phyloP scores from a whole-genome alignment of 2,329 filamentous ascomycete genomes.

The Nothophaeocryptopus gaeumannii region DNA sequence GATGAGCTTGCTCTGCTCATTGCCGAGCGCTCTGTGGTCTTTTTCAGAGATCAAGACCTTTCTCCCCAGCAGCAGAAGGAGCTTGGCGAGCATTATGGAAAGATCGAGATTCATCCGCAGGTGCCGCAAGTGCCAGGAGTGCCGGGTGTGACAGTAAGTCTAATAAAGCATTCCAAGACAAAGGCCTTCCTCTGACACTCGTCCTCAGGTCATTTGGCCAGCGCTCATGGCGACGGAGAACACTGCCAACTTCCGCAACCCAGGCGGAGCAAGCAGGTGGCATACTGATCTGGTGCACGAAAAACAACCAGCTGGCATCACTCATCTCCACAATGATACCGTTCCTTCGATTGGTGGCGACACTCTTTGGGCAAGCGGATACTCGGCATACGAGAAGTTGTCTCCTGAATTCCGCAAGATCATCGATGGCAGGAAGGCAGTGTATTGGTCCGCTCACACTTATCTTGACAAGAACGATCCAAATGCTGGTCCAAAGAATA shows the following conservation, averaged over 20 bases:
- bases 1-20: conserved; percentile 63
- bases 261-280: conserved; percentile 66
- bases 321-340: conserved; percentile 42
- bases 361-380: conserved; percentile 70
- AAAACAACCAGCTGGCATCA: conserved; percentile 61
- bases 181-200: background rate
- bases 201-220: conserved; percentile 60
- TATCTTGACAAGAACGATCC: conserved; percentile 65
- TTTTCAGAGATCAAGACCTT: conserved; percentile 62
- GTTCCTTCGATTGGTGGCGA: conserved; percentile 65
- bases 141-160: conserved; percentile 48
- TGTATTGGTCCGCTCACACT: conserved; percentile 64
- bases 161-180: too few relatives aligned
- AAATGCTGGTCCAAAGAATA: conserved; percentile 59
- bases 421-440: conserved; percentile 64
- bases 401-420: conserved; percentile 67
- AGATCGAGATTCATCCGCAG: conserved; percentile 70
- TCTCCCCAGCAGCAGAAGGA: conserved; percentile 61
- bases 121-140: conserved; percentile 67
- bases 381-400: conserved; percentile 70
- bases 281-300: conserved; percentile 70
- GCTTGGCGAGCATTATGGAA: conserved; percentile 62
- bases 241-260: conserved; percentile 61
- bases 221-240: conserved; percentile 62
- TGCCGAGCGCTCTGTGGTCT: conserved; percentile 64